Conservation (phyloP, 306 rosid genomes). For the Vigna radiata region DNA sequence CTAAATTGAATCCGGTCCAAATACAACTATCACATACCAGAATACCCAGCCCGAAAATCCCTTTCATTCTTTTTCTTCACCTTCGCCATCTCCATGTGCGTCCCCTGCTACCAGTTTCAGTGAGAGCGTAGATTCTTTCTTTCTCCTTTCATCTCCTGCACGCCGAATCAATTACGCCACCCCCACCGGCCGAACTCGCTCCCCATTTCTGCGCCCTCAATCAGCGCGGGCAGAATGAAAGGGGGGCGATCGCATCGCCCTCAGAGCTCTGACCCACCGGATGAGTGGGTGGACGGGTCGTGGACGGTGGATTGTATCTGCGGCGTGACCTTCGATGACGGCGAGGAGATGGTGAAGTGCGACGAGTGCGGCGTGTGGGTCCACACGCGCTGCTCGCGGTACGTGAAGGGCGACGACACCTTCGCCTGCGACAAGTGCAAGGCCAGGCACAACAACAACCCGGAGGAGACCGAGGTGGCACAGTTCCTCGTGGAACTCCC, state of each 20-base stretch:
- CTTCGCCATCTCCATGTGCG: background rate
- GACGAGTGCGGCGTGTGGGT: slow-evolving; percentile 99
- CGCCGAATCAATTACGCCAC: background rate
- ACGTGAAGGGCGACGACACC: slow-evolving; percentile 90
- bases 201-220: background rate
- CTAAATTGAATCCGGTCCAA: background rate
- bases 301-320: slow-evolving; percentile 99
- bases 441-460: slow-evolving; percentile 47
- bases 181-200: background rate
- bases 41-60: background rate
- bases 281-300: slow-evolving; percentile 90
- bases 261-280: slow-evolving; percentile 87
- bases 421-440: slow-evolving; percentile 94
- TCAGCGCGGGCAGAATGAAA: slow-evolving; percentile 52
- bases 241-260: slow-evolving; percentile 96
- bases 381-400: slow-evolving; percentile 93
- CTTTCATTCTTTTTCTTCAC: background rate
- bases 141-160: background rate
- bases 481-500: slow-evolving; percentile 89
- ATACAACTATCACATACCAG: background rate
- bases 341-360: slow-evolving; percentile 99
- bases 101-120: background rate
- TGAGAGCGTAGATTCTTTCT: background rate
- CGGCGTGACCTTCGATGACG: slow-evolving; percentile 96
- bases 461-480: slow-evolving; percentile 94